phyloP scores from a whole-genome alignment of 176 grass and related monocot species.

The Raddia guianensis region DNA sequence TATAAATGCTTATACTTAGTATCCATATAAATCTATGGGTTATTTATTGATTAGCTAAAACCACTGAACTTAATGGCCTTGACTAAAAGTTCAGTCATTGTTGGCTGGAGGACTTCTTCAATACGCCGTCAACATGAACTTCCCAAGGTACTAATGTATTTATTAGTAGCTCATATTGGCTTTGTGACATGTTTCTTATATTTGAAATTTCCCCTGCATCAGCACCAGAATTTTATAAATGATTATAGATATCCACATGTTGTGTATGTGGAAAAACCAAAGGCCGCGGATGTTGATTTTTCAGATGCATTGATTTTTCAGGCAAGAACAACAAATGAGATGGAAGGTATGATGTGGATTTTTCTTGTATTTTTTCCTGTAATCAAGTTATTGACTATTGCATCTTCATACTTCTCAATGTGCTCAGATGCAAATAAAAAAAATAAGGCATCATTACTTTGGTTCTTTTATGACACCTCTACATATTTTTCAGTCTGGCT shows the following conservation, averaged over 20 bases:
- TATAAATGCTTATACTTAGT: slow-evolving; percentile 25
- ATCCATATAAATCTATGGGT: slow-evolving; percentile 12
- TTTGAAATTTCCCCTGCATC: slow-evolving; percentile 50
- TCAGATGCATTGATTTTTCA: slow-evolving; percentile 57
- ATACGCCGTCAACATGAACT: slow-evolving; percentile 76
- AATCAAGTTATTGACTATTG: not conserved
- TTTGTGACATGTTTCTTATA: slow-evolving; percentile 31
- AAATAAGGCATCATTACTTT: not conserved
- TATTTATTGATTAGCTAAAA: slow-evolving; percentile 39
- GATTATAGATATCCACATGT: slow-evolving; percentile 76
- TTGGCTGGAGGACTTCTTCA: slow-evolving; percentile 93
- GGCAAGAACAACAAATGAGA: slow-evolving; percentile 66
- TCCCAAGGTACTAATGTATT: slow-evolving; percentile 76
- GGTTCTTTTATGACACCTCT: not conserved
- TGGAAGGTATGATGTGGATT: slow-evolving; percentile 68
- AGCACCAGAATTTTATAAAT: slow-evolving; percentile 64
- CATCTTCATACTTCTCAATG: not conserved
- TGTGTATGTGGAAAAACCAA: slow-evolving; percentile 68
- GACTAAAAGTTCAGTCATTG: slow-evolving; percentile 70
- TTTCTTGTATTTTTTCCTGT: not conserved
- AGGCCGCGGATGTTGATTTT: slow-evolving; percentile 54
- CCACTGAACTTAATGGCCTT: slow-evolving; percentile 35
- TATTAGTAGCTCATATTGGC: not conserved
- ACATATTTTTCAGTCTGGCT: not conserved
- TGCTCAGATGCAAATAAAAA: not conserved